Evolutionary conservation across 176 grass and related monocot genomes (phyloP).

Genomic region (Aegilops tauschii): DNA sequence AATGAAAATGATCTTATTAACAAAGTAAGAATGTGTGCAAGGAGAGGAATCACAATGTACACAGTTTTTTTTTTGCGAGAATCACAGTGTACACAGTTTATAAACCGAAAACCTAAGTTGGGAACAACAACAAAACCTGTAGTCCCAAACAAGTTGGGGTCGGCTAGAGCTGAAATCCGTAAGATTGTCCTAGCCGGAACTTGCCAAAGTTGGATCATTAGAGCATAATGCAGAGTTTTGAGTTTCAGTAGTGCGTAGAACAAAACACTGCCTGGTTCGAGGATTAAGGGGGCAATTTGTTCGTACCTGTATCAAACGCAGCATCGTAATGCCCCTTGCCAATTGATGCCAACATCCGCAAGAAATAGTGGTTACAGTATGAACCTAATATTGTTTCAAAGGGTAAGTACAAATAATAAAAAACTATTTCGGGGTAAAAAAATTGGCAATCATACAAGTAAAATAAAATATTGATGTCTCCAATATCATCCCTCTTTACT

Average conservation of each 20-base stretch:
- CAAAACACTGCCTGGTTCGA: background rate
- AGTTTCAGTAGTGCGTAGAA: constrained; percentile 4
- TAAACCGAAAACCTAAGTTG: background rate
- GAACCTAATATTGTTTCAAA: constrained; percentile 55
- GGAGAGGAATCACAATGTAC: background rate
- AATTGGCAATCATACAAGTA: background rate
- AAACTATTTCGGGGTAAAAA: background rate
- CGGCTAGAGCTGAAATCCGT: no score
- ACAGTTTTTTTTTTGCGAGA: no score
- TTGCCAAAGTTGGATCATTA: background rate
- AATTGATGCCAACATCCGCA: constrained; percentile 87
- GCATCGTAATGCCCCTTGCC: constrained; percentile 81
- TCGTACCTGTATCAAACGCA: constrained; percentile 70
- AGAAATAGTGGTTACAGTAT: constrained; percentile 98
- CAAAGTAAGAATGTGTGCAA: background rate
- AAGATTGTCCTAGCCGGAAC: background rate
- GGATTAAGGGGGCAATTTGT: constrained; percentile 3
- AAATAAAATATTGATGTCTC: constrained; percentile 5
- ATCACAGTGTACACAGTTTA: background rate
- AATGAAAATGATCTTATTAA: background rate
- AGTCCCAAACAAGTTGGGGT: no score
- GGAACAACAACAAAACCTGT: background rate
- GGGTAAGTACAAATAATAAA: constrained; percentile 19
- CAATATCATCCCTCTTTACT: background rate
- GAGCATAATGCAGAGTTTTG: constrained; percentile 20